phyloP scores from a whole-genome alignment of 208 protist genomes.

The Blechomonas ayalai region DNA sequence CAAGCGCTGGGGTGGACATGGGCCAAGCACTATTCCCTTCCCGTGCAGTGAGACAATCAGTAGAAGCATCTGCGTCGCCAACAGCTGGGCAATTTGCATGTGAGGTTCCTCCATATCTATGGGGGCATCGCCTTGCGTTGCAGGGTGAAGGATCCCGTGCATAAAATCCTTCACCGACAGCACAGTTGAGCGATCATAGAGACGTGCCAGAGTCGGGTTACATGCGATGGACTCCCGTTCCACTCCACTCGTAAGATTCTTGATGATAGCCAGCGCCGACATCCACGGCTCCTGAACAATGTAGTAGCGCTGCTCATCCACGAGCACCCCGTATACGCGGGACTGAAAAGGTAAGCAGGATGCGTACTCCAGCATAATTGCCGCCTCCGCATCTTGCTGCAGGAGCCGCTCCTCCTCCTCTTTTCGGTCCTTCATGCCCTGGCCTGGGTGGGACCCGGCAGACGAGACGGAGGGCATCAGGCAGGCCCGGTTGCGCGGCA shows the following conservation, averaged over 20 bases:
- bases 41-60: constrained; percentile 64
- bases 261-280: constrained; percentile 54
- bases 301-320: constrained; percentile 75
- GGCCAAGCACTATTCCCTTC: constrained; percentile 74
- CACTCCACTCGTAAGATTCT: constrained; percentile 16
- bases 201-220: constrained; percentile 37
- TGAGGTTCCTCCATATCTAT: constrained; percentile 29
- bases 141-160: constrained; percentile 33
- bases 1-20: constrained; percentile 52
- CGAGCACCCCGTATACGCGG: constrained; percentile 63
- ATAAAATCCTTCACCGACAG: constrained; percentile 76
- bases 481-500: constrained; percentile 49
- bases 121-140: background rate
- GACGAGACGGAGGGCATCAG: constrained; percentile 24
- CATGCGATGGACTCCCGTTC: constrained; percentile 31
- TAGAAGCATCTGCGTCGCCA: constrained; percentile 59
- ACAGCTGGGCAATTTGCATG: constrained; percentile 54
- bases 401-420: constrained; percentile 36
- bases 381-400: constrained; percentile 59
- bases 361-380: constrained; percentile 74
- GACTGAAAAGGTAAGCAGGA: constrained; percentile 63
- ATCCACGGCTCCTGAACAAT: constrained; percentile 75
- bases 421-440: constrained; percentile 15
- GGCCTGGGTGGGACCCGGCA: background rate
- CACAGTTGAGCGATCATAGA: constrained; percentile 29